Evolutionary conservation across 208 protist genomes (phyloP).

Genomic region (Trypanosoma theileri): DNA sequence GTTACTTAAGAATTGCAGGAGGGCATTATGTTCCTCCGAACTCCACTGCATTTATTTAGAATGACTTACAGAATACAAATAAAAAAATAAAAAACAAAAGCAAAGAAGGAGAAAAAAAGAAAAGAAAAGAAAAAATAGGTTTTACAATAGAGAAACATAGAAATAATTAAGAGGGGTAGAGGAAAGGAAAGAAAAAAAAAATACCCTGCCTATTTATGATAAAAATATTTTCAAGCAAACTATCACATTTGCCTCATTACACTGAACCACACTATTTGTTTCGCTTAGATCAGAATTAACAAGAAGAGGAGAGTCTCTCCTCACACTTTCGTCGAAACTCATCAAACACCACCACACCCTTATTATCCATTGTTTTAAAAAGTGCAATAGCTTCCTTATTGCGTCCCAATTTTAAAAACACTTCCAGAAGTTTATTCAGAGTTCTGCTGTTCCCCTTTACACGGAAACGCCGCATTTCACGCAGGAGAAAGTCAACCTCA

Average conservation of each 20-base stretch:
- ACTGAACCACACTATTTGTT: neutral
- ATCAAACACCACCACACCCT: constrained; percentile 45
- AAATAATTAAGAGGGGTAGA: neutral
- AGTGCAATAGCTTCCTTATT: constrained; percentile 28
- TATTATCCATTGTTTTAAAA: constrained; percentile 30
- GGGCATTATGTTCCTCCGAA: constrained; percentile 30
- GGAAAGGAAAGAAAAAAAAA: neutral
- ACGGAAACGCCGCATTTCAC: constrained; percentile 59
- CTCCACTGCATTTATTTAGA: constrained; percentile 27
- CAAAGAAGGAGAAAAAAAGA: constrained; percentile 20
- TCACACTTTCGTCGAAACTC: constrained; percentile 27
- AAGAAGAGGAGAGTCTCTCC: neutral
- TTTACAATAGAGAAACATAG: constrained; percentile 11
- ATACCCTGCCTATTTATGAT: neutral
- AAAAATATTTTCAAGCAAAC: neutral
- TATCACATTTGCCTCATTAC: neutral
- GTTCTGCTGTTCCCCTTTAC: constrained; percentile 48
- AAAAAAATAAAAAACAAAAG: neutral
- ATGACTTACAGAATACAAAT: neutral
- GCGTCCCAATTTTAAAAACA: constrained; percentile 17
- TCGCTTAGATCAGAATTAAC: neutral
- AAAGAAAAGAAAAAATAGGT: neutral
- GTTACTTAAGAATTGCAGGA: constrained; percentile 34
- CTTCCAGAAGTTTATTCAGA: constrained; percentile 58
- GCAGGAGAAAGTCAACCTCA: constrained; percentile 59